Percentiles rank a stretch among this genome's conserved stretches.
Evolutionary conservation across 495 filamentous ascomycete species (phyloP).

Genomic region (Xylaria longipes): DNA sequence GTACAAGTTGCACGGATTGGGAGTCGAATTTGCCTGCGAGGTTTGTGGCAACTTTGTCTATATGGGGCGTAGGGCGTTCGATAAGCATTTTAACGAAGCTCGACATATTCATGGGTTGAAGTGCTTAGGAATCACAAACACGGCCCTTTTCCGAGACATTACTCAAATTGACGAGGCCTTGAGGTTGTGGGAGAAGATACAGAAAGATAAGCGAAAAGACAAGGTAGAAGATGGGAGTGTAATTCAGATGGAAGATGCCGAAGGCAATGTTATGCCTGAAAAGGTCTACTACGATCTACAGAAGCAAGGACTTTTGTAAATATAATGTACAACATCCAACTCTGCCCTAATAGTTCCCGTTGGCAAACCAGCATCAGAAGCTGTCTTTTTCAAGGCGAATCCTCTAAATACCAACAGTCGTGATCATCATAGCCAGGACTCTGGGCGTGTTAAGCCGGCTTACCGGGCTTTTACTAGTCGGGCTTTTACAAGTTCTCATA

Average conservation of each 20-base stretch:
- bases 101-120: slow-evolving; percentile 91
- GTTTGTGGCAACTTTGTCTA: slow-evolving; percentile 98
- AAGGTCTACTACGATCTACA: slow-evolving; percentile 91
- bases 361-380: neutral
- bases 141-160: slow-evolving; percentile 91
- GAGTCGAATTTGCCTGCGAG: slow-evolving; percentile 94
- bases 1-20: slow-evolving; percentile 94
- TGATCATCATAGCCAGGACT: neutral
- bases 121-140: slow-evolving; percentile 91
- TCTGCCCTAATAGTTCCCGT: neutral
- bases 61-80: slow-evolving; percentile 92
- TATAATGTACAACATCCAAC: neutral
- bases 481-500: neutral
- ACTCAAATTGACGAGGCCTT: slow-evolving; percentile 88
- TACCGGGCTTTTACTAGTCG: neutral
- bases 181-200: slow-evolving; percentile 90
- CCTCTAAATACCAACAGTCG: neutral
- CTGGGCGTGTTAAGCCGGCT: neutral
- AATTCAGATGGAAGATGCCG: slow-evolving; percentile 97
- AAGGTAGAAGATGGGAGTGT: slow-evolving; percentile 77
- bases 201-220: slow-evolving; percentile 81
- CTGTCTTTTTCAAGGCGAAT: neutral
- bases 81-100: slow-evolving; percentile 97
- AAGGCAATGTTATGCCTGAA: slow-evolving; percentile 98
- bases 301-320: slow-evolving; percentile 71